Base-by-base conservation (phyloP, 148 eudicot genomes). In the Amaranthus palmeri region DNA sequence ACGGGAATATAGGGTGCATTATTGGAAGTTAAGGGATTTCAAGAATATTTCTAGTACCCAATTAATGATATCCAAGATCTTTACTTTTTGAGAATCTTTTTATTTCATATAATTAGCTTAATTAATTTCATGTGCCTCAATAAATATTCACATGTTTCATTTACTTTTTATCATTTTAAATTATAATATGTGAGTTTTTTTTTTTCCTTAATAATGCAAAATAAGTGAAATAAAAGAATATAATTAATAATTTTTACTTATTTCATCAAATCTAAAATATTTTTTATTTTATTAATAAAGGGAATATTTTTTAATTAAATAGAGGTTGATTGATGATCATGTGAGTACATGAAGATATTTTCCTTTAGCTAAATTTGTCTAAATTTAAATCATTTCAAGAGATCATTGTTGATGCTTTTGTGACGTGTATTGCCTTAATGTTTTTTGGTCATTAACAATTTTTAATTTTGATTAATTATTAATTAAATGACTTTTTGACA, bases 11-110 rank as follows among this genome's bases (percentile, higher is more conserved):
- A 36, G 63, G 76, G 11, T 14, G 60, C 58, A 74, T 67, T 18
- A 67, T 74, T 74, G 61, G 13, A 54, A 63, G 15, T 43, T 72
- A 49, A 59, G 47, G 41, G 64, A 58, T 74, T 45, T 9, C 48
- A 56, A 6, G 54, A 54, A 54, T 56, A 66, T 36, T n/a, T 46
- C 6, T 68, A 45, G 67, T 15, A 71, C 56, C 71, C 51, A 58
- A 8, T 63, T 3, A 8, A 51, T 68, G 60, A 75, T 68, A 61
- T 59, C 49, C 59, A 18, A 67, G 61, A 68, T 67, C 67, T 58
- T 48, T 49, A 74, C 72, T 67, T 74, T 67, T 75, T 48, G 50
- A 75, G 72, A 60, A 75, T 68, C 78, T 68, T 17, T 10, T 59
- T 62, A 6, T 17, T 73, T 50, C 17, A 17, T 54, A 75, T 58